Base-by-base conservation (phyloP, 108 stramenopile genomes). In the Skeletonema potamos region DNA sequence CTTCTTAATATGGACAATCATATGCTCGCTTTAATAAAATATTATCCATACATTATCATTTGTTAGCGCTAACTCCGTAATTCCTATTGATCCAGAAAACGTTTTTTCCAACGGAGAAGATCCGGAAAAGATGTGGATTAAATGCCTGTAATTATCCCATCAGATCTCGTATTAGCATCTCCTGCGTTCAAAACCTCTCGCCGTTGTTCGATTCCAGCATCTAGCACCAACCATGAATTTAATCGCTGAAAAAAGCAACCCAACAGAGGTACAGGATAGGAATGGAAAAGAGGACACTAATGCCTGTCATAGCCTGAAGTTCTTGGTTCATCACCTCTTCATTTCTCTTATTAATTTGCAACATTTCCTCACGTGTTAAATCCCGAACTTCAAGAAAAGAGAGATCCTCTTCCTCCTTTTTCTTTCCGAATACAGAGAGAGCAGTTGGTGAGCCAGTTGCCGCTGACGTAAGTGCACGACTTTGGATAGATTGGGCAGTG, bases 231-330 rank as follows among this genome's bases (percentile, higher is more conserved):
- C 20, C n/a, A 7, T 48, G 20, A 48, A 48, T 51, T 83, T 62
- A 83, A 5, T 92, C 91, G 67, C 82, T 72, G 75, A 91, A 94
- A 73, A 94, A 94, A 12, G 90, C 93, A 51, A 94, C 93, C 90
- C 90, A 94, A 64, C 90, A 91, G 8, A 94, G 83, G 64, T 94
- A 94, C 26, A 94, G 73, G 57, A 94, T 94, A 27, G 93, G 93
- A 44, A 94, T 58, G 17, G 79, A 81, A 57, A 92, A 62, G 44
- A 94, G 62, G 48, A 94, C 78, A 62, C 85, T 85, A 68, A 89
- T 86, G 24, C 76, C 88, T 37, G 91, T 89, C 93, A 94, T 94
- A 12, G 76, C 79, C 15, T 27, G 17, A 18, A 93, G 71, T 83
- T 93, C 92, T 64, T 74, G 85, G 54, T 94, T 91, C 93, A 94